phyloP scores from a whole-genome alignment of 2,329 filamentous ascomycete species.

The Aspergillus quadrilineatus region DNA sequence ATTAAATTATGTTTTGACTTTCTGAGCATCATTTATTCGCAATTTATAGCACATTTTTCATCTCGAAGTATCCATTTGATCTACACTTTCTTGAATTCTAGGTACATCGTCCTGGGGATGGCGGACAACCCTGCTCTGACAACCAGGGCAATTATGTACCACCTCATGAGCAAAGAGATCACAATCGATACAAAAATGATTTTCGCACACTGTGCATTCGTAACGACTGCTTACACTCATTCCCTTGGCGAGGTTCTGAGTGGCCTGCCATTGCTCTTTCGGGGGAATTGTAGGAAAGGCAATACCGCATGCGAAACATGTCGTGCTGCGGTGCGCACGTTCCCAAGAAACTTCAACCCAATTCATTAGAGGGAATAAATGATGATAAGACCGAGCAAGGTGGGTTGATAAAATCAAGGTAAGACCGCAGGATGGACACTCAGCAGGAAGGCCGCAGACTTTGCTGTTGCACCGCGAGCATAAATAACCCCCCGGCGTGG shows the following conservation, averaged over 20 bases:
- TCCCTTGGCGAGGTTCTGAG: conserved; percentile 53
- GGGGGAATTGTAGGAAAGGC: conserved; percentile 62
- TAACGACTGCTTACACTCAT: conserved; percentile 86
- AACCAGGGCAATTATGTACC: conserved; percentile 93
- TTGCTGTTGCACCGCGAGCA: conserved; percentile 87
- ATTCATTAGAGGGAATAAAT: conserved; percentile 84
- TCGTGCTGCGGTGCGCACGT: conserved; percentile 59
- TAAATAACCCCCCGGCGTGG: conserved; percentile 79
- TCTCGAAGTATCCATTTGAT: conserved; percentile 35
- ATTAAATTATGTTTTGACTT: background rate
- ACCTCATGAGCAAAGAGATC: conserved; percentile 94
- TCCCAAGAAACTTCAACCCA: conserved; percentile 89
- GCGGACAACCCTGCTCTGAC: conserved; percentile 52
- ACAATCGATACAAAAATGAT: conserved; percentile 97
- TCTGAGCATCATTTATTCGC: background rate
- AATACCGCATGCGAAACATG: conserved; percentile 76
- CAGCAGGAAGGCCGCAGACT: conserved; percentile 84
- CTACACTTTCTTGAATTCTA: conserved; percentile 25
- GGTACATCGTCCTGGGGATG: conserved; percentile 3
- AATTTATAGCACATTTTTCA: conserved; percentile 9
- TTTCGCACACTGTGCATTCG: conserved; percentile 78
- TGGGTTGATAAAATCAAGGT: conserved; percentile 94
- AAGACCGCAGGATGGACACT: conserved; percentile 86
- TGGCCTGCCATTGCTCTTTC: conserved; percentile 34
- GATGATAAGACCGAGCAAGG: conserved; percentile 87